A percentile compares a stretch with the other conserved stretches of the same genome.
These are phyloP conservation scores for Lobosporangium transversale DNA, from an alignment of 192 early-diverging fungal genomes.

Conservation along the genomic window DNA sequence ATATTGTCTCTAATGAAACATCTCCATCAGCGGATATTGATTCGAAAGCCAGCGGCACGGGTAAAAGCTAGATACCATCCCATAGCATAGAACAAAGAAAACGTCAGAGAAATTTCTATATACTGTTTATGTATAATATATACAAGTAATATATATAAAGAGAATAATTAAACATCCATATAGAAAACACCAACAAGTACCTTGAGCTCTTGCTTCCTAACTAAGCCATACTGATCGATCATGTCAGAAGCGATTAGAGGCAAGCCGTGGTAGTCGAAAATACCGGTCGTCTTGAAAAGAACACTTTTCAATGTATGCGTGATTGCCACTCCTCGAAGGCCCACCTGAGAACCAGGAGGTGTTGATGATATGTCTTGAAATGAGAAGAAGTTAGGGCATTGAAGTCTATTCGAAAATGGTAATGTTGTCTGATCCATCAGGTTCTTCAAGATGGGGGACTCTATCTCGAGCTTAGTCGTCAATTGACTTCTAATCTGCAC, in stretches of 20 bases:
- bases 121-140: no score
- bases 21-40: not conserved
- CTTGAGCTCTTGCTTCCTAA: constrained; percentile 39
- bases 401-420: constrained; percentile 6
- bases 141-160: constrained; percentile 1
- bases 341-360: constrained; percentile 21
- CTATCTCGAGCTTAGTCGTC: constrained; percentile 1
- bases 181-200: not conserved
- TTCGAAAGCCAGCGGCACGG: constrained; percentile 5
- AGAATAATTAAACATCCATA: not conserved
- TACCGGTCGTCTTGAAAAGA: constrained; percentile 29
- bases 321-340: not conserved
- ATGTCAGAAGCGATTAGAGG: constrained; percentile 34
- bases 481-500: constrained; percentile 38
- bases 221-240: constrained; percentile 18
- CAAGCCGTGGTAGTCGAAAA: constrained; percentile 27
- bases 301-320: constrained; percentile 41
- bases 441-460: not conserved
- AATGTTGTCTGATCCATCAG: constrained; percentile 8
- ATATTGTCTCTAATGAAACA: not conserved
- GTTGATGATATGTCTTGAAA: constrained; percentile 1
- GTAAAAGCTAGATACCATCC: constrained; percentile 18
- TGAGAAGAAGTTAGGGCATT: constrained; percentile 36
- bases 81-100: not conserved
- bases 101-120: no score